Base-by-base conservation (phyloP, 495 filamentous ascomycete species). In the Umbilicaria muhlenbergii region DNA sequence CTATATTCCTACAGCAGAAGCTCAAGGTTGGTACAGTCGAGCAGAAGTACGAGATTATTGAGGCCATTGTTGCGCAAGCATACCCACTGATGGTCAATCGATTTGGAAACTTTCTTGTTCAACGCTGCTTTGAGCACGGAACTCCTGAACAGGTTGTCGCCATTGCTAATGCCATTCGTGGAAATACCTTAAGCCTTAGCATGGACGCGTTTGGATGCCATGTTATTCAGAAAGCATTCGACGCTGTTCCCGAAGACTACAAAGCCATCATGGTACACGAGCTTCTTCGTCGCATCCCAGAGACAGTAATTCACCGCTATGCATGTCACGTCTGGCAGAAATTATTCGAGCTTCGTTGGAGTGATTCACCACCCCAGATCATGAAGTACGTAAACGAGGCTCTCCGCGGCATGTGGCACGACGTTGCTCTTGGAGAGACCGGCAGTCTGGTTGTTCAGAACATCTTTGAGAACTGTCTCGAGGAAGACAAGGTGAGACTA, bases 241-340 rank as follows among this genome's bases (percentile, higher is more conserved):
- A 98, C 57, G 88, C 80, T 47, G 91, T 98, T 40, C 84, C 92
- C 0, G 91, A 98, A 56, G 88, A 94, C 47, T 89, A 94, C 68
- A 98, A 98, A 62, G 86, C 88, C 21, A 79, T 84, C 54, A 96
- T 98, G 92, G 91, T 98, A 34, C 86, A 91, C 61, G 91, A 98
- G 55, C 74, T 98, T 17, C 74, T 96, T 35, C 84, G 89, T 51
- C 80, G 87, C 34, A 96, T 98, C 46, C 91, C 92, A 0, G 92
- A 98, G 62, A 98, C 92, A 11, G 89, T 98, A 44, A 85, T 95
- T 56, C 91, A 98, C 63, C 82, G 92, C 51, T 96, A 98, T 64
- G 88, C 91, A 42, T 98, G 91, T 49, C 91, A 98, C 58, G 91
- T 98, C 50, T 98, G 91, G 91, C 91, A 98, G 69, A 98, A 98